Percentiles rank a stretch among this genome's conserved stretches.
Evolutionary conservation across 169 alveolate genomes (phyloP).

Genomic region (Eimeria praecox): DNA sequence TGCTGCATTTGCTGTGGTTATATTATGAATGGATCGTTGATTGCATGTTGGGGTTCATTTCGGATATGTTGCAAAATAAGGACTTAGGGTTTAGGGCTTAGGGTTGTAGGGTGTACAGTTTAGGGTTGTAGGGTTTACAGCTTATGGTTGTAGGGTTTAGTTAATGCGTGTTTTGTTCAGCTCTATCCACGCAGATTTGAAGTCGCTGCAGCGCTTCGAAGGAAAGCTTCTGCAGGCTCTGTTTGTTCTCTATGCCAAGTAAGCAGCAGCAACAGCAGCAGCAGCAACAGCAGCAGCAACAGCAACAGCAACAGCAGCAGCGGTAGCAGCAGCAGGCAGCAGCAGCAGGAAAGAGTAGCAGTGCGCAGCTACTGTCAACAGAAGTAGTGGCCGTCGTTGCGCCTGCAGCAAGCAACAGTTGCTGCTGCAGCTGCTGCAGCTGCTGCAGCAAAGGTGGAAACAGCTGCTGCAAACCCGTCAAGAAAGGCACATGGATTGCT

Average conservation of each 20-base stretch:
- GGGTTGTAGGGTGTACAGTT: not conserved
- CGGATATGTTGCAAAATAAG: not conserved
- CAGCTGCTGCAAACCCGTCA: not conserved
- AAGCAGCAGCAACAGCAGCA: conserved; percentile 50
- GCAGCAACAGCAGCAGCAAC: conserved; percentile 37
- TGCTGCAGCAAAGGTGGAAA: no score
- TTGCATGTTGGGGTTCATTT: not conserved
- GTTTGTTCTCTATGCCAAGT: conserved; percentile 58
- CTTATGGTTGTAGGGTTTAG: not conserved
- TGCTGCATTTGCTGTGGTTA: not conserved
- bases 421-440: conserved; percentile 26
- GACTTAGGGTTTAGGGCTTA: not conserved
- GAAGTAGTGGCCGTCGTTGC: not conserved
- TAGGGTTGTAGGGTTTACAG: not conserved
- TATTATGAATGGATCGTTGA: not conserved
- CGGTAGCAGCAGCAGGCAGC: no score
- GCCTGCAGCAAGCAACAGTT: not conserved
- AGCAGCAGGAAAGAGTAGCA: conserved; percentile 47
- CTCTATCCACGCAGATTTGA: conserved; percentile 30
- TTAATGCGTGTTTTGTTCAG: not conserved
- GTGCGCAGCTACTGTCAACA: not conserved
- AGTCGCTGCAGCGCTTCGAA: conserved; percentile 16
- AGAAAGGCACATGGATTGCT: no score
- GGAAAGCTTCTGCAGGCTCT: not conserved
- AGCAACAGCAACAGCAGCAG: no score